These are phyloP conservation scores for Fusarium sororula DNA, from an alignment of 2,329 filamentous ascomycete species.

Conservation along the genomic window DNA sequence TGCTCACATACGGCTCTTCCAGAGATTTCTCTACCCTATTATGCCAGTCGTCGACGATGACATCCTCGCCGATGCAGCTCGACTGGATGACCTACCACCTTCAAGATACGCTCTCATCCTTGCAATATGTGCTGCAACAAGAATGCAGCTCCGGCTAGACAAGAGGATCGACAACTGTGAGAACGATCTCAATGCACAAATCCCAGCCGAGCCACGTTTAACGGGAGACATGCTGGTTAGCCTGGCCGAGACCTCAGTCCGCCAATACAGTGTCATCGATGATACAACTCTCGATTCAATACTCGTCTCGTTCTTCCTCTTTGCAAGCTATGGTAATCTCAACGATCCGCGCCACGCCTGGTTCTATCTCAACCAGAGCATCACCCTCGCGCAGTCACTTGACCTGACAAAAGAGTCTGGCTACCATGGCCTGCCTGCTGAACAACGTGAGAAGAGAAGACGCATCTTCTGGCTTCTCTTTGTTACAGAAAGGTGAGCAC, in stretches of 20 bases:
- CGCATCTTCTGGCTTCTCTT: slow-evolving; percentile 49
- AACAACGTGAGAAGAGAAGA: slow-evolving; percentile 42
- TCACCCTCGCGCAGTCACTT: slow-evolving; percentile 42
- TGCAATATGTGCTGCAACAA: slow-evolving; percentile 43
- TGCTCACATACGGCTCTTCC: slow-evolving; percentile 43
- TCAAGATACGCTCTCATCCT: slow-evolving; percentile 43
- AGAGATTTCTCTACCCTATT: slow-evolving; percentile 46
- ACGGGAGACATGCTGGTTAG: slow-evolving; percentile 41
- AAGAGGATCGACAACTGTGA: slow-evolving; percentile 12
- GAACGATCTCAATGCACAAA: slow-evolving; percentile 18
- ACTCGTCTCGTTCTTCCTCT: slow-evolving; percentile 44
- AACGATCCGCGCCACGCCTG: slow-evolving; percentile 42
- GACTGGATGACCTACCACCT: slow-evolving; percentile 38
- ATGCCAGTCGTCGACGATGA: slow-evolving; percentile 46
- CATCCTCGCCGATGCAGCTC: slow-evolving; percentile 40
- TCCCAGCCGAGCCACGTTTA: slow-evolving; percentile 34
- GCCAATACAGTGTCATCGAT: slow-evolving; percentile 43
- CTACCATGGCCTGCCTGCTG: slow-evolving; percentile 31
- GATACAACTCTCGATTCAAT: slow-evolving; percentile 43
- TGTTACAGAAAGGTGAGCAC: slow-evolving; percentile 43
- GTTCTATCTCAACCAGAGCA: slow-evolving; percentile 48
- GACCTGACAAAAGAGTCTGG: slow-evolving; percentile 42
- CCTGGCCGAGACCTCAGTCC: slow-evolving; percentile 41
- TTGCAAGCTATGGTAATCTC: slow-evolving; percentile 45
- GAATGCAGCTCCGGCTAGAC: slow-evolving; percentile 44